Evolutionary conservation across 2,329 filamentous ascomycete genomes (phyloP), one percentile per base, ranked within the genome.

Genomic region (Fusarium metavorans): DNA sequence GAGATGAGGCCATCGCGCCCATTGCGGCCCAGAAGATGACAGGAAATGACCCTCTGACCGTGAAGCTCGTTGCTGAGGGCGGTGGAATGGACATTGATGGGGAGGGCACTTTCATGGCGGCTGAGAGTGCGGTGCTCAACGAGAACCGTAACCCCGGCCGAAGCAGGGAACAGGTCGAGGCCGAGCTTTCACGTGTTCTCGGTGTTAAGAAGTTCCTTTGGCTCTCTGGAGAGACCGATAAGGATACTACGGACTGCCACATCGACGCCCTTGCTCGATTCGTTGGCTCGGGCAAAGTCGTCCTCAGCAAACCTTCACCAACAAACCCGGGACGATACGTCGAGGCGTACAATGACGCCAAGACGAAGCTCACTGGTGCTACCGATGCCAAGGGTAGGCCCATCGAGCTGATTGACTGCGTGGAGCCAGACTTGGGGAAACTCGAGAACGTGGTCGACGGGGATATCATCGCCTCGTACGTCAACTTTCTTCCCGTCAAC

Each of bases 381-480:
- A 58, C 34, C 14, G 54, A 58, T 4, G 54, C 54, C 3, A 16
- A 58, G 20, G 34, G 23, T 0, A 58, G 54, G 13, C 14, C 8
- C 0, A 37, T 58, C 6, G 34, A 58, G 9, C 32, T 39, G 34
- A n/a, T 27, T 14, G 57, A 59, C 25, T 59, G 37, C 6, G 11
- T 32, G 2, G 57, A 59, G 34, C 37, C 57, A 11, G 57, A 59
- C 25, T 43, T 25, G 14, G 37, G 57, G 18, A 59, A 43, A 25
- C 57, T 59, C 16, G 9, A 30, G 37, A 59, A 59, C 18, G 57
- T 59, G 18, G 57, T 59, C 6, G 57, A 59, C 11, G 35, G 57
- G 10, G 57, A 59, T n/a, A 59, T 59, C 16, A 59, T 59, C 27
- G 57, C 57, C 27, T 59, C 57, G 23, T 59, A 59, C 13, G 57